phyloP scores from a whole-genome alignment of 306 rosid genomes.

The Datisca glomerata region DNA sequence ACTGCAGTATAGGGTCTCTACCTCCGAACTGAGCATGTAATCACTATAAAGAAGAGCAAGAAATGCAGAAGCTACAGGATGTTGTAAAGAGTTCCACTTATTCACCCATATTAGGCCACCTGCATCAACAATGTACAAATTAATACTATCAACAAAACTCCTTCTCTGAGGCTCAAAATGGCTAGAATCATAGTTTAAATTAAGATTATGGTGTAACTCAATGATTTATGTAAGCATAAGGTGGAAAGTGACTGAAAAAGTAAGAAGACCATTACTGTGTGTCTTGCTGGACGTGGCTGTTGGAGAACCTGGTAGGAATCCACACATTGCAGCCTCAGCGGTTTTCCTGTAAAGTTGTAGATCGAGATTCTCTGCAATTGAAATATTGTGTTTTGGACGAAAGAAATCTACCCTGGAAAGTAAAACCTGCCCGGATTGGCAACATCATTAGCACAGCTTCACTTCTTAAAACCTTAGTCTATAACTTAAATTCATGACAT shows the following conservation, averaged over 20 bases:
- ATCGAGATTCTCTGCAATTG: conserved; percentile 36
- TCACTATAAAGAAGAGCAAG: conserved; percentile 55
- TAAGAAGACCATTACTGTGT: conserved; percentile 22
- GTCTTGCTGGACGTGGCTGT: conserved; percentile 45
- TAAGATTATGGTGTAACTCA: too few species aligned
- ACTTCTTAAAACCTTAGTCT: too few species aligned
- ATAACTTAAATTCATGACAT: neutral
- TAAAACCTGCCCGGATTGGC: conserved; percentile 41
- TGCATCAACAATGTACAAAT: conserved; percentile 11
- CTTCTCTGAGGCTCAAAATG: too few species aligned
- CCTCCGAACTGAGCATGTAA: conserved; percentile 47
- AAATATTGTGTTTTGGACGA: conserved; percentile 15
- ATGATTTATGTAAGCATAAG: too few species aligned
- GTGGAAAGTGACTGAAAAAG: neutral
- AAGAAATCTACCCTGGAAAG: conserved; percentile 51
- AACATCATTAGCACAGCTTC: conserved; percentile 2
- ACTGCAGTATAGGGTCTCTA: conserved; percentile 35
- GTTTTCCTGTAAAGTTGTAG: conserved; percentile 57
- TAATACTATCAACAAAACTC: too few species aligned
- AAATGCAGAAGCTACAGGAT: conserved; percentile 57
- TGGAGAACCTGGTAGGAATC: conserved; percentile 57
- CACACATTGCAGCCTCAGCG: conserved; percentile 46
- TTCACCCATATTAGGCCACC: conserved; percentile 59
- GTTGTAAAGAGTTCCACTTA: conserved; percentile 40
- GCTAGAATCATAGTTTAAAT: too few species aligned